phyloP scores from a whole-genome alignment of 164 flowering plant genomes.

The Brasenia schreberi region DNA sequence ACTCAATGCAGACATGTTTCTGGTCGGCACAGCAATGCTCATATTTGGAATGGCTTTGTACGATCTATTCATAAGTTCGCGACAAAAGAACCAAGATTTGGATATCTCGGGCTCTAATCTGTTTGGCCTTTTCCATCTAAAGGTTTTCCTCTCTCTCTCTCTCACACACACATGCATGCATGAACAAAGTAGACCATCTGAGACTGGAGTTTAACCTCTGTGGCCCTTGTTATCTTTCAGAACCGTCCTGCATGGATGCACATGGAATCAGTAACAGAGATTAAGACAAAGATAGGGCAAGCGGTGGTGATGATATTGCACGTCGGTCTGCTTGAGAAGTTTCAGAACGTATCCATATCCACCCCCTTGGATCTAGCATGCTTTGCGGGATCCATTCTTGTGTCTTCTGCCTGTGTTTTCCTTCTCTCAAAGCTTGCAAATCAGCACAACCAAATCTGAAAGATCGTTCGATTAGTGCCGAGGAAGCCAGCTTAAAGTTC shows the following conservation, averaged over 20 bases:
- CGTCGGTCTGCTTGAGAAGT: constrained; percentile 70
- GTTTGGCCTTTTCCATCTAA: constrained; percentile 39
- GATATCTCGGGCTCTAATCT: constrained; percentile 32
- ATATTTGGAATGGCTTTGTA: constrained; percentile 53
- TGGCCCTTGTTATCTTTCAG: constrained; percentile 19
- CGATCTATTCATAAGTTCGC: constrained; percentile 45
- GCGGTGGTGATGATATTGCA: constrained; percentile 75
- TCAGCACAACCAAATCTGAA: not conserved
- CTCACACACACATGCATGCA: not conserved
- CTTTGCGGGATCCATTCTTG: constrained; percentile 51
- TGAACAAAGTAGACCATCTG: not conserved
- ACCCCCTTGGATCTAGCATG: constrained; percentile 65
- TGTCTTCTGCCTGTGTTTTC: constrained; percentile 54
- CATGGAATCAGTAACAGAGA: constrained; percentile 40
- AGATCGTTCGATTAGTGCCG: not conserved
- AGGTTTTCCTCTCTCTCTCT: constrained; percentile 21
- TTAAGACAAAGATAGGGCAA: constrained; percentile 64
- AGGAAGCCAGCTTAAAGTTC: too few relatives aligned
- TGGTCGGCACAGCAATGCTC: constrained; percentile 75
- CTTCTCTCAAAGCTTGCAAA: constrained; percentile 44
- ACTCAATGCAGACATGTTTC: constrained; percentile 51
- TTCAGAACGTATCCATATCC: constrained; percentile 46
- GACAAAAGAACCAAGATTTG: constrained; percentile 10
- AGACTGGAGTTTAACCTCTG: not conserved
- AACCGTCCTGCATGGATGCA: constrained; percentile 42